phyloP scores from a whole-genome alignment of 2,329 filamentous ascomycete species.

The Fulvia fulva region DNA sequence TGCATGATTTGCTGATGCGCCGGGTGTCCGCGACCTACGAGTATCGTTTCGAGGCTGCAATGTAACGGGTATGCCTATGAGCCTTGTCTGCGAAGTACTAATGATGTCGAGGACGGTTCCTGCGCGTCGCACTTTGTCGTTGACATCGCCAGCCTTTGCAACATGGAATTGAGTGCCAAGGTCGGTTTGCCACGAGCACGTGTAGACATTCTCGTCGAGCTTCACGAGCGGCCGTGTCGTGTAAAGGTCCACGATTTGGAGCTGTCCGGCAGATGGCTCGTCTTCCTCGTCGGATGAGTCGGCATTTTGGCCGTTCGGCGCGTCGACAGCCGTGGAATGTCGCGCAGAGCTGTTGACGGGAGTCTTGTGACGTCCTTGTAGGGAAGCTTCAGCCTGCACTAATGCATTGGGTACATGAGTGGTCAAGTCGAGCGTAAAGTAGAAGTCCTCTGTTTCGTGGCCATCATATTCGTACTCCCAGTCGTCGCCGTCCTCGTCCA shows the following conservation, averaged over 20 bases:
- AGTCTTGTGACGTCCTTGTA: neutral
- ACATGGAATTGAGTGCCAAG: slow-evolving; percentile 74
- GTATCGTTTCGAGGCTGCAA: slow-evolving; percentile 38
- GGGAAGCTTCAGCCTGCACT: slow-evolving; percentile 7
- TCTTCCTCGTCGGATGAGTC: neutral
- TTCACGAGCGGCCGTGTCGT: slow-evolving; percentile 71
- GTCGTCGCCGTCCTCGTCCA: slow-evolving; percentile 42
- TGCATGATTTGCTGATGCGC: neutral
- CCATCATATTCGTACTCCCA: slow-evolving; percentile 61
- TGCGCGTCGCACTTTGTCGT: slow-evolving; percentile 44
- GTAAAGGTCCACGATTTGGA: slow-evolving; percentile 83
- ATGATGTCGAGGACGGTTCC: slow-evolving; percentile 64
- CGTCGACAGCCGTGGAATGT: neutral
- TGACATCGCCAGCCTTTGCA: slow-evolving; percentile 39
- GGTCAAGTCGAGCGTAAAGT: slow-evolving; percentile 58
- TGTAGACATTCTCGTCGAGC: slow-evolving; percentile 73
- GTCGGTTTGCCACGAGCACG: slow-evolving; percentile 75
- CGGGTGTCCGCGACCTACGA: neutral
- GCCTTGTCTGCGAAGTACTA: slow-evolving; percentile 64
- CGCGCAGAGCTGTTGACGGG: neutral
- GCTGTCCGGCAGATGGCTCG: slow-evolving; percentile 34
- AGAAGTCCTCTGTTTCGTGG: slow-evolving; percentile 56
- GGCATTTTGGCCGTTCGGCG: neutral
- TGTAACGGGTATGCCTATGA: slow-evolving; percentile 63
- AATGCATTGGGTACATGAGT: slow-evolving; percentile 34